A percentile compares a stretch with the other conserved stretches of the same genome.
phyloP scores from a whole-genome alignment of 129 eudicot genomes.

The Chrysanthemum lavandulifolium region DNA sequence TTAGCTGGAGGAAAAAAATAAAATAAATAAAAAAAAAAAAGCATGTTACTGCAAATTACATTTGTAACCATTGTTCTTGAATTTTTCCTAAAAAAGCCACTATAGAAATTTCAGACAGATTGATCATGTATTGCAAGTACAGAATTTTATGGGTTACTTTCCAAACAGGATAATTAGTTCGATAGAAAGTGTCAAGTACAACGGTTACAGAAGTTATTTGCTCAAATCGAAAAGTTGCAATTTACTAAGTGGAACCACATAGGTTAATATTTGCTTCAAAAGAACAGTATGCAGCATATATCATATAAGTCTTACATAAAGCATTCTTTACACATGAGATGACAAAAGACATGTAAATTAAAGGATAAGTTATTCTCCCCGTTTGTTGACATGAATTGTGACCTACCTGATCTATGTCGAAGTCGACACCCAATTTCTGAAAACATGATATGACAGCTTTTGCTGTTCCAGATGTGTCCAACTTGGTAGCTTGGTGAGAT shows the following conservation, averaged over 20 bases:
- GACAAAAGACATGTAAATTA: not conserved
- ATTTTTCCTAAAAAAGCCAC: not conserved
- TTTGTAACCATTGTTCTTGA: not conserved
- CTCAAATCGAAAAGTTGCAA: not conserved
- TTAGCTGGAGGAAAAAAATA: too few species aligned
- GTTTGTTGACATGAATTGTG: not conserved
- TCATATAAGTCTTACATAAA: not conserved
- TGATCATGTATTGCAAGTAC: not conserved
- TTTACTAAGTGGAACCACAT: not conserved
- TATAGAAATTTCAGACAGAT: not conserved
- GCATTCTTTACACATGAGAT: not conserved
- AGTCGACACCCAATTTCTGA: conserved; percentile 80
- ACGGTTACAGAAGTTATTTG: not conserved
- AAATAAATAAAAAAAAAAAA: conserved; percentile 23
- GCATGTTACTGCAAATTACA: not conserved
- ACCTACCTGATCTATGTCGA: conserved; percentile 66
- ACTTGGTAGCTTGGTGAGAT: conserved; percentile 83
- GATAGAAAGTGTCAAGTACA: not conserved
- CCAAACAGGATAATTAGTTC: not conserved
- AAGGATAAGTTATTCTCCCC: not conserved
- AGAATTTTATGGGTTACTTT: not conserved
- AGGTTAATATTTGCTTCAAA: not conserved
- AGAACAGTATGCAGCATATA: not conserved
- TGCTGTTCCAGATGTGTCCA: conserved; percentile 92
- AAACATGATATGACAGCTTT: conserved; percentile 94